Base-by-base conservation (phyloP, 768 basidiomycete species). In the Mrakia hoshinonis region DNA sequence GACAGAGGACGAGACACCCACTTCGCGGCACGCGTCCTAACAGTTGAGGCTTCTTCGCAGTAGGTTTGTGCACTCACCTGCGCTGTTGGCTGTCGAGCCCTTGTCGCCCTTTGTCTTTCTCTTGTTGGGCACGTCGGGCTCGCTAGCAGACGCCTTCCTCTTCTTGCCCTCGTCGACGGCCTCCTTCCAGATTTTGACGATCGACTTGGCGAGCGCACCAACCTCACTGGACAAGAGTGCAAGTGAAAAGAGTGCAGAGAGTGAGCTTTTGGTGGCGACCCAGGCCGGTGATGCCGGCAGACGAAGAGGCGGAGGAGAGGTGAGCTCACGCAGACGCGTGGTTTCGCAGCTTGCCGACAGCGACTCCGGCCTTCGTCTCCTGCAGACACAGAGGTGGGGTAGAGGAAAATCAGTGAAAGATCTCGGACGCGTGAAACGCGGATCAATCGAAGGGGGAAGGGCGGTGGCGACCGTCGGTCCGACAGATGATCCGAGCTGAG, bases 351-450 rank as follows among this genome's bases (percentile, higher is more conserved):
- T 94, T 94, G 66, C 92, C 91, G 2, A 96, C 91, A 0, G 91
- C 89, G n/a, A 95, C 81, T 62, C 92, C 92, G 4, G 88, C 89
- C 80, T 89, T 93, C 79, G 91, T 93, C 81, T 94, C 92, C 92
- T 94, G n/a, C 26, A 22, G 60, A 26, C 11, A 0, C 26, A 4
- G 29, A 5, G 38, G 29, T 2, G 20, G 29, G 31, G 7, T 24
- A 15, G 36, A 26, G n/a, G 43, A 63, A 22, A 51, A 29, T 5
- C 29, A 15, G 6, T 3, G 11, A 2, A 31, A 51, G 64, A 20
- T 24, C 4, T 31, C 48, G 11, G 10, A 18, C 15, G 29, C 47
- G 64, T 31, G 22, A 12, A 20, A 5, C 5, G 63, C 15, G 4
- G 13, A 12, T 12, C n/a, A 43, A 26, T 3, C 11, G 34, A 34